Evolutionary conservation across 345 rosid genomes (phyloP).

Genomic region (Xanthoceras sorbifolium): DNA sequence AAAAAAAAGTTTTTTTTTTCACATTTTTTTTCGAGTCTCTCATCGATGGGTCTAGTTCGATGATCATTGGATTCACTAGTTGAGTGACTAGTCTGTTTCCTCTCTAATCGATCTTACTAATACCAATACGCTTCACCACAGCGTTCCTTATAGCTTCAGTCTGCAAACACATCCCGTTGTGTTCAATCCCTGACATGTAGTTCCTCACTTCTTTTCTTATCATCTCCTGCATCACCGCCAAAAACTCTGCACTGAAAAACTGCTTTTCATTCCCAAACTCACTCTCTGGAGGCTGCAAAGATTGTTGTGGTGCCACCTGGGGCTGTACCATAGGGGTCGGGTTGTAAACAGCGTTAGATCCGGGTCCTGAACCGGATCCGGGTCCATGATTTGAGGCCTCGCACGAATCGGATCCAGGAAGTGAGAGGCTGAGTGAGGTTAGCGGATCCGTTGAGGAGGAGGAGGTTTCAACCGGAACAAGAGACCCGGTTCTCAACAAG

Average conservation of each 20-base stretch:
- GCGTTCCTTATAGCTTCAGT: slow-evolving; percentile 59
- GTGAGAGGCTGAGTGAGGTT: slow-evolving; percentile 61
- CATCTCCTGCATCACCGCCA: slow-evolving; percentile 75
- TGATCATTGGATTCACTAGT: not conserved
- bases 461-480: slow-evolving; percentile 38
- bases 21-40: not conserved
- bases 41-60: not conserved
- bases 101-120: slow-evolving; percentile 54
- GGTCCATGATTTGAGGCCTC: not conserved
- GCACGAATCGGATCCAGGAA: slow-evolving; percentile 53
- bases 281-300: not conserved
- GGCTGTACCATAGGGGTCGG: slow-evolving; percentile 14
- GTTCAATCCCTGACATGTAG: slow-evolving; percentile 65
- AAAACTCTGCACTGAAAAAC: slow-evolving; percentile 62
- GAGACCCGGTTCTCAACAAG: slow-evolving; percentile 37
- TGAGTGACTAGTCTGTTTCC: not conserved
- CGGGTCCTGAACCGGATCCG: slow-evolving; percentile 15
- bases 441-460: slow-evolving; percentile 52
- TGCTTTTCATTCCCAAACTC: slow-evolving; percentile 42
- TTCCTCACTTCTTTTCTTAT: slow-evolving; percentile 66
- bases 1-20: not conserved
- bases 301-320: slow-evolving; percentile 14
- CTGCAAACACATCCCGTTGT: slow-evolving; percentile 47
- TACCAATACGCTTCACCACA: slow-evolving; percentile 66
- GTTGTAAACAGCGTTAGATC: slow-evolving; percentile 4